These are phyloP conservation scores for Dryas alaskensis DNA, from an alignment of 306 rosid species.

Conservation along the genomic window DNA sequence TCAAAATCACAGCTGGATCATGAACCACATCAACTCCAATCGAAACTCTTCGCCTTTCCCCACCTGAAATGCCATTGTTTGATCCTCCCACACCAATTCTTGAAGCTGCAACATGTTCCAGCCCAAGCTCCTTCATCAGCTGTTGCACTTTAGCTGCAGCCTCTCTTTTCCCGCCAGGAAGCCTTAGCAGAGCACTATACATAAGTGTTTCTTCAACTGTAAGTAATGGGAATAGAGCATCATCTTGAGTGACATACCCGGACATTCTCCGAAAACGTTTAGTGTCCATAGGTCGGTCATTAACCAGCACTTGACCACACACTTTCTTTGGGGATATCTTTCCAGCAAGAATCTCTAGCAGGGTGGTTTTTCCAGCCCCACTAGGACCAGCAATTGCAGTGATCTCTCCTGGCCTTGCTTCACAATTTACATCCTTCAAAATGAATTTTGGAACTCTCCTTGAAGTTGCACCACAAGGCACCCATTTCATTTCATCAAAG, in stretches of 20 bases:
- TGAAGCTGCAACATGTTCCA: constrained; percentile 70
- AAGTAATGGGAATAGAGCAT: constrained; percentile 76
- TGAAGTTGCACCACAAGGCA: constrained; percentile 38
- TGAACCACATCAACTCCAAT: constrained; percentile 93
- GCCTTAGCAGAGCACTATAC: constrained; percentile 85
- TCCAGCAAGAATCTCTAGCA: constrained; percentile 86
- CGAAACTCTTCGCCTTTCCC: constrained; percentile 88
- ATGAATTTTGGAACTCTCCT: constrained; percentile 46
- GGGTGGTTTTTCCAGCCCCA: constrained; percentile 96
- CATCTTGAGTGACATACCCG: constrained; percentile 82
- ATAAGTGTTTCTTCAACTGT: constrained; percentile 86
- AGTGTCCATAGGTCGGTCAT: constrained; percentile 51
- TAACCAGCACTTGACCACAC: constrained; percentile 73
- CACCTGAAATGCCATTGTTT: constrained; percentile 66
- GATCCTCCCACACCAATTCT: constrained; percentile 63
- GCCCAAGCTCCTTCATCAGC: constrained; percentile 78
- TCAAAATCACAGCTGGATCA: constrained; percentile 79
- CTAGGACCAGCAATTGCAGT: constrained; percentile 98
- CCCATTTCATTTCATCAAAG: constrained; percentile 44
- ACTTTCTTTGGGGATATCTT: constrained; percentile 45
- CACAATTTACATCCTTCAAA: constrained; percentile 72
- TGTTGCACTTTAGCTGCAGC: constrained; percentile 58
- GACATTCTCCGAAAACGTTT: constrained; percentile 53
- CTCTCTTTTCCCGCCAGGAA: constrained; percentile 46
- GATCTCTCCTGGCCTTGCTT: constrained; percentile 71